Evolutionary conservation across 768 basidiomycete genomes (phyloP).

Genomic region (Kwoniella heveanensis): DNA sequence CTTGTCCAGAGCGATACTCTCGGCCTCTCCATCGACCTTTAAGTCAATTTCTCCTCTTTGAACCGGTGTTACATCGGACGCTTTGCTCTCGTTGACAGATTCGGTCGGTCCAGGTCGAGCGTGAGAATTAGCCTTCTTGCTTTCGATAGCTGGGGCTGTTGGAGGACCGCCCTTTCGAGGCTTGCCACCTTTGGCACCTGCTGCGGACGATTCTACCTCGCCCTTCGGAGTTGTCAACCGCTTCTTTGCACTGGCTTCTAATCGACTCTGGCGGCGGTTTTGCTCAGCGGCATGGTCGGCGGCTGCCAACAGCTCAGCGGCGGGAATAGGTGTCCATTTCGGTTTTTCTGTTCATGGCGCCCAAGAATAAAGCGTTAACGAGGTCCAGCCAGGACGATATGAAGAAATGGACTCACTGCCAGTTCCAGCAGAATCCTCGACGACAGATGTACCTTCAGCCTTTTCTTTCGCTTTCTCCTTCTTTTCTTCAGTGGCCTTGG

Average conservation of each 20-base stretch:
- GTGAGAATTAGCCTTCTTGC: constrained; percentile 21
- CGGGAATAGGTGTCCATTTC: constrained; percentile 67
- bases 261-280: constrained; percentile 20
- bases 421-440: constrained; percentile 22
- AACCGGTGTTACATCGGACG: constrained; percentile 3
- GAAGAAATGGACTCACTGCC: constrained; percentile 27
- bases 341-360: constrained; percentile 64
- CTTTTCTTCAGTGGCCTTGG: constrained; percentile 34
- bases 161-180: constrained; percentile 13
- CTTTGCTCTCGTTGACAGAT: constrained; percentile 7
- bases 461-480: constrained; percentile 33
- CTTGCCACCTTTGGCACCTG: constrained; percentile 17
- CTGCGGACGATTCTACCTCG: constrained; percentile 21
- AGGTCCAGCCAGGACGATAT: too few species aligned
- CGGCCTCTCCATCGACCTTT: not conserved
- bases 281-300: constrained; percentile 57
- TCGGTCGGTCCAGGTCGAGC: constrained; percentile 9
- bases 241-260: constrained; percentile 24
- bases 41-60: not conserved
- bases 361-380: too few species aligned
- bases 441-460: constrained; percentile 22
- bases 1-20: not conserved
- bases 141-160: not conserved
- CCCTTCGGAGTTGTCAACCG: constrained; percentile 16
- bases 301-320: constrained; percentile 63